Evolutionary conservation across 2,329 filamentous ascomycete genomes (phyloP), one percentile per base, ranked within the genome.

Genomic region (Dactylellina cionopaga): DNA sequence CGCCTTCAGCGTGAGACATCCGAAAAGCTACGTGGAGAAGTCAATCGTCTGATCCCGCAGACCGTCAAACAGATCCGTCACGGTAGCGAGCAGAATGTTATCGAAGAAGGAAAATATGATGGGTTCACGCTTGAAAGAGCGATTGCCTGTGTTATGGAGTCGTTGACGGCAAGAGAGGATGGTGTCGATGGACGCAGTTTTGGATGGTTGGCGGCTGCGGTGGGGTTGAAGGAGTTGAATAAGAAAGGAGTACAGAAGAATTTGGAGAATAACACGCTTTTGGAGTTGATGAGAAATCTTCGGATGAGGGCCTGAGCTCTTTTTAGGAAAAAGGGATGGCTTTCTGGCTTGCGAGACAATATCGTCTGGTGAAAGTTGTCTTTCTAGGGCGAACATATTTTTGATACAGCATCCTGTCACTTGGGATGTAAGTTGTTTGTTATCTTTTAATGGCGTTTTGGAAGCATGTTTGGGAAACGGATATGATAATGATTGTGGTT

Each of bases 151-250:
- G 62, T 72, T 5, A 76, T 79, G 10, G 76, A 74, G 1, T 76
- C 75, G 41, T 76, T 77, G 27, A 73, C 76, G 25, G 65, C 77
- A 1, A 80, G 80, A 0, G 75, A 80, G 65, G 71, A 73, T 43
- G 54, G 47, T 39, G 69, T 55, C 5, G 55, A 39, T 56, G 65
- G 86, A 62, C 77, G 80, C 74, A 86, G 84, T 74, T 87, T 85
- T 78, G 81, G 80, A 74, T 87, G 85, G 77, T 78, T 87, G 13
- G 82, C 84, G 64, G 84, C 84, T 3, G 81, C 80, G 0, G 81
- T 84, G 0, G 83, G 82, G 64, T 78, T 87, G 80, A 80, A 80
- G 60, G 83, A 86, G 79, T 77, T 86, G 51, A 80, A 82, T 76
- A 79, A 75, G 56, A 60, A 47, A 25, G 63, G 44, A 17, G 63